Evolutionary conservation across 2,329 filamentous ascomycete genomes (phyloP), one percentile per base, ranked within the genome.

Genomic region (Fusarium lateritium): DNA sequence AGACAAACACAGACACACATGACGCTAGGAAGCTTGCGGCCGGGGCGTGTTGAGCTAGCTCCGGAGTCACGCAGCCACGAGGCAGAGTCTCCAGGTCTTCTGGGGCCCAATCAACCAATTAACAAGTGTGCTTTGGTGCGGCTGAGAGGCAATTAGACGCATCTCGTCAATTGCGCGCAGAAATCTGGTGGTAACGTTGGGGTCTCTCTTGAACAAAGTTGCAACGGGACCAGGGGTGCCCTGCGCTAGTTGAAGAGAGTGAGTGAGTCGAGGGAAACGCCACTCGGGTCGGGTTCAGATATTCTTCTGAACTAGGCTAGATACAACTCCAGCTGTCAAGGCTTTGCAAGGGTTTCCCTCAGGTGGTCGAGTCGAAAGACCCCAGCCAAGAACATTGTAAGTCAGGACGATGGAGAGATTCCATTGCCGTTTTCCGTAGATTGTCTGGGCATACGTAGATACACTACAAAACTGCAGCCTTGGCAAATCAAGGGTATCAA

Each of bases 11-110:
- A 57, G 59, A 58, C 53, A 43, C 40, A 53, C 24, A 40, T 38
- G 44, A 60, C 64, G 61, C 71, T 74, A 71, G 58, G 65, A 57
- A 61, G 65, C 62, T 71, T 69, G 61, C 63, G 62, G 67, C 54
- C 60, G 49, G 49, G 55, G 56, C 52, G 55, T 38, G 45, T 43
- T 40, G 40, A 67, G 42, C 36, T 65, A 65, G 61, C 49, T 56
- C 58, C 42, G 43, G 46, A 28, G 43, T 43, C 55, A 62, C 58
- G 67, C 54, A 63, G 34, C 69, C 65, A 67, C 62, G 62, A 74
- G 65, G 72, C 72, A 73, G 58, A 74, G 55, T 56, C 39, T 40
- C 50, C 38, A 40, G 45, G 26, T 49, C 7, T 36, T 28, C 52
- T 59, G 49, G 31, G 24, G 43, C 22, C 22, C 26, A 42, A 19